phyloP scores from a whole-genome alignment of 2,329 filamentous ascomycete species.

The Cercospora nicotianae region DNA sequence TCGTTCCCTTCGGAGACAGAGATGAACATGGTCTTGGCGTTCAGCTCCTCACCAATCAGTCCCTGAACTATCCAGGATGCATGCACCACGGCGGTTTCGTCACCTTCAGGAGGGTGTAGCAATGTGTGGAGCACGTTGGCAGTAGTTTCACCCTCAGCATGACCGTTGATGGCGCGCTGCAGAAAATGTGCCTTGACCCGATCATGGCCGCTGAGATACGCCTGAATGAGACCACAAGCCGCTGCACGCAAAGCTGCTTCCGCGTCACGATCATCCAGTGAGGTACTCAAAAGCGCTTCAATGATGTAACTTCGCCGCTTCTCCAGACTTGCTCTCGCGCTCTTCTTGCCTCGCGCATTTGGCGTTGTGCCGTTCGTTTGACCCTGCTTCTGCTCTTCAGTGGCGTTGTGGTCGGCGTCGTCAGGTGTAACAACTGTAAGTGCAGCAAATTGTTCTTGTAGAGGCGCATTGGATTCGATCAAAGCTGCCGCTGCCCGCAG shows the following conservation, averaged over 20 bases:
- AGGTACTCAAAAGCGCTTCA: constrained; percentile 83
- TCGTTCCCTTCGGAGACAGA: constrained; percentile 85
- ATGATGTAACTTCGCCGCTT: constrained; percentile 72
- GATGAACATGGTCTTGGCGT: constrained; percentile 78
- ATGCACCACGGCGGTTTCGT: constrained; percentile 89
- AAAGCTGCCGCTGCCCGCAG: constrained; percentile 83
- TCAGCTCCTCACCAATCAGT: constrained; percentile 74
- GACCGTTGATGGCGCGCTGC: constrained; percentile 82
- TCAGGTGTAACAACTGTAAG: constrained; percentile 61
- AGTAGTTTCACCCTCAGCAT: constrained; percentile 78
- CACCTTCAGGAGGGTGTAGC: constrained; percentile 64
- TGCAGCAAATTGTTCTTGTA: constrained; percentile 89
- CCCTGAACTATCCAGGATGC: constrained; percentile 85
- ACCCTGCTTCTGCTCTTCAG: constrained; percentile 23
- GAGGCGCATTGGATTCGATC: constrained; percentile 72
- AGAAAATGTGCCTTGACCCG: constrained; percentile 85
- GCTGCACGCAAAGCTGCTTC: constrained; percentile 80
- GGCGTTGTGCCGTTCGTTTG: constrained; percentile 34
- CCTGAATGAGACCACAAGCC: constrained; percentile 86
- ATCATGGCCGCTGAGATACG: constrained; percentile 81
- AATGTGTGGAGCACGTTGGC: constrained; percentile 81
- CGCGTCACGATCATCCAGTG: constrained; percentile 65
- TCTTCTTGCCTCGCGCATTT: constrained; percentile 28
- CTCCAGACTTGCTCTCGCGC: constrained; percentile 37
- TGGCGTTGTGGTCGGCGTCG: constrained; percentile 22